These are phyloP conservation scores for Naganishia kalamii DNA, from an alignment of 768 basidiomycete genomes.

Conservation along the genomic window DNA sequence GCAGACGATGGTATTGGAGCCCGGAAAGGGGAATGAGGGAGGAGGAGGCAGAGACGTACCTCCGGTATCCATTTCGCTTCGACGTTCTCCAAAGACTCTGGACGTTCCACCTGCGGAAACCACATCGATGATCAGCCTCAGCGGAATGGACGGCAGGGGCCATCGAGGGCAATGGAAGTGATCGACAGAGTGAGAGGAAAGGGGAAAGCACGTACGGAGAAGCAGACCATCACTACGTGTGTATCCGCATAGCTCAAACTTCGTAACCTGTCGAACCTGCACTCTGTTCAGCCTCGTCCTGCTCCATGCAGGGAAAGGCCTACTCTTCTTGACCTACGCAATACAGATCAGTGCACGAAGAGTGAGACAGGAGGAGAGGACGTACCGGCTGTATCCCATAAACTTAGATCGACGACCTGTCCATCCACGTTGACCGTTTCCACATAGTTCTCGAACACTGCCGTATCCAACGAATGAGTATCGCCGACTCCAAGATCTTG, in stretches of 20 bases:
- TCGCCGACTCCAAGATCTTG: not conserved
- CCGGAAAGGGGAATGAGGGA: not conserved
- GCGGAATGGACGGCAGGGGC: not conserved
- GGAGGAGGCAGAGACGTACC: too few relatives aligned
- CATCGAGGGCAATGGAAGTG: not conserved
- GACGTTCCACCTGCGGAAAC: slow-evolving; percentile 66
- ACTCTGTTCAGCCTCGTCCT: not conserved
- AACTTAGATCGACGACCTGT: slow-evolving; percentile 75
- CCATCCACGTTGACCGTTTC: slow-evolving; percentile 83
- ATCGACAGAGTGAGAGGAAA: not conserved
- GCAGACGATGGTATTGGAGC: slow-evolving; percentile 70
- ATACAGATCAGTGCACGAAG: not conserved
- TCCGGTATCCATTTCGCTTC: slow-evolving; percentile 65
- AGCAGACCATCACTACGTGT: slow-evolving; percentile 91
- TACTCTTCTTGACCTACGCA: slow-evolving; percentile 49
- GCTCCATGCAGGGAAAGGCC: slow-evolving; percentile 30
- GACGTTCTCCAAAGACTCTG: slow-evolving; percentile 91
- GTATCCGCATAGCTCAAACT: slow-evolving; percentile 96
- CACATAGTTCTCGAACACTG: slow-evolving; percentile 96
- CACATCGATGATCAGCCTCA: not conserved
- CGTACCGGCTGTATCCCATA: slow-evolving; percentile 87
- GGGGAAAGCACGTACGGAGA: slow-evolving; percentile 59
- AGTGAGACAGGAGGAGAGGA: not conserved
- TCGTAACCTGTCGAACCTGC: slow-evolving; percentile 71
- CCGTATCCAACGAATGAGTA: slow-evolving; percentile 59